These are phyloP conservation scores for Pilaira anomala DNA, from an alignment of 192 early-diverging fungal species.

Conservation along the genomic window DNA sequence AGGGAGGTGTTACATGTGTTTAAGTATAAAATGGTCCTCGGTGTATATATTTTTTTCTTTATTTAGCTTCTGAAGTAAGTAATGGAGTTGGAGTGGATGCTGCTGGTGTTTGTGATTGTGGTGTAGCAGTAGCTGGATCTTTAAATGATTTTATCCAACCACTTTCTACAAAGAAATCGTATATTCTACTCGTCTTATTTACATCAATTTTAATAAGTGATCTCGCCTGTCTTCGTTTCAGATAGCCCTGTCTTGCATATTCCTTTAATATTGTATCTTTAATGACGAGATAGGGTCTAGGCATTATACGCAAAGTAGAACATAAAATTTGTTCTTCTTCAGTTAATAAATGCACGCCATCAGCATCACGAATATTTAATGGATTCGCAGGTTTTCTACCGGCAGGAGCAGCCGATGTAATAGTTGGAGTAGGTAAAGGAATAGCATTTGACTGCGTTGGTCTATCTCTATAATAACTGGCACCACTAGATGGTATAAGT, in stretches of 20 bases:
- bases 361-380: constrained; percentile 75
- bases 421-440: constrained; percentile 10
- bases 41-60: background rate
- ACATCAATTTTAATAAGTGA: constrained; percentile 91
- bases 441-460: background rate
- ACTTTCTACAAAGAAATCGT: constrained; percentile 89
- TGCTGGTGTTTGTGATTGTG: background rate
- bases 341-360: constrained; percentile 84
- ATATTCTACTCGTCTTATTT: constrained; percentile 81
- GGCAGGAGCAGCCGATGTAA: constrained; percentile 13
- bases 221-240: constrained; percentile 76
- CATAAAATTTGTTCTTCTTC: constrained; percentile 80
- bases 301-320: constrained; percentile 77
- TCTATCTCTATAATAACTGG: constrained; percentile 35
- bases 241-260: constrained; percentile 66
- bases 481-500: constrained; percentile 21
- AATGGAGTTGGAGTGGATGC: background rate
- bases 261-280: constrained; percentile 89
- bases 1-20: no score
- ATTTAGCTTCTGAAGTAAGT: constrained; percentile 7
- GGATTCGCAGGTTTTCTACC: constrained; percentile 50
- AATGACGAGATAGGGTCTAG: constrained; percentile 85
- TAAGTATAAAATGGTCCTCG: background rate
- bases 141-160: constrained; percentile 80
- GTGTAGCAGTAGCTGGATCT: constrained; percentile 16